These are phyloP conservation scores for Mycena chlorophos DNA, from an alignment of 768 basidiomycete species.

Conservation along the genomic window DNA sequence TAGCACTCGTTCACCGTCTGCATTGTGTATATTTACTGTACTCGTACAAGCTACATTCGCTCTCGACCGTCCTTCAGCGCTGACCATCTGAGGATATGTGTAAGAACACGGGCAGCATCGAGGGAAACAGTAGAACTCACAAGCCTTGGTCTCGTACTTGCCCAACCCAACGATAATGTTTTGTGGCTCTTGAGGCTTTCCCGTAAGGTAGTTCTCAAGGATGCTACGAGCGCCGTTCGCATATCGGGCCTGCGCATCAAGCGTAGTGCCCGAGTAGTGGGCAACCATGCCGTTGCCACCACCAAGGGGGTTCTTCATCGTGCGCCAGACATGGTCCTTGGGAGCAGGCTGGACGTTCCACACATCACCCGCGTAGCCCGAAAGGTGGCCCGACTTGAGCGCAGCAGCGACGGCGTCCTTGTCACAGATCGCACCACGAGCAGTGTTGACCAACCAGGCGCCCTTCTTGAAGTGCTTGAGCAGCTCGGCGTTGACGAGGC, in stretches of 20 bases:
- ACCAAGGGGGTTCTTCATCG: constrained; percentile 74
- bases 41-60: background rate
- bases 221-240: constrained; percentile 71
- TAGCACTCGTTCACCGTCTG: background rate
- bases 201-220: constrained; percentile 65
- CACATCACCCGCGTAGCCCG: constrained; percentile 69
- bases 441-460: constrained; percentile 91
- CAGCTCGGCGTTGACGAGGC: constrained; percentile 79
- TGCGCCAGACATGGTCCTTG: constrained; percentile 83
- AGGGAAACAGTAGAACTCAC: constrained; percentile 25
- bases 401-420: constrained; percentile 78
- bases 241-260: constrained; percentile 88
- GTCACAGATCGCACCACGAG: constrained; percentile 89
- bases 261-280: constrained; percentile 85
- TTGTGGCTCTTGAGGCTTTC: constrained; percentile 67
- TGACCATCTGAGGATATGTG: constrained; percentile 43
- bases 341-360: constrained; percentile 90
- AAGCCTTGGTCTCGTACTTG: constrained; percentile 50
- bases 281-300: constrained; percentile 91
- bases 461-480: constrained; percentile 90
- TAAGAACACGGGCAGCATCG: constrained; percentile 1
- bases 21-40: background rate
- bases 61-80: constrained; percentile 36
- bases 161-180: constrained; percentile 82
- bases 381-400: constrained; percentile 71